Base-by-base conservation (phyloP, 2,329 filamentous ascomycete species). In the Fonsecaea erecta region DNA sequence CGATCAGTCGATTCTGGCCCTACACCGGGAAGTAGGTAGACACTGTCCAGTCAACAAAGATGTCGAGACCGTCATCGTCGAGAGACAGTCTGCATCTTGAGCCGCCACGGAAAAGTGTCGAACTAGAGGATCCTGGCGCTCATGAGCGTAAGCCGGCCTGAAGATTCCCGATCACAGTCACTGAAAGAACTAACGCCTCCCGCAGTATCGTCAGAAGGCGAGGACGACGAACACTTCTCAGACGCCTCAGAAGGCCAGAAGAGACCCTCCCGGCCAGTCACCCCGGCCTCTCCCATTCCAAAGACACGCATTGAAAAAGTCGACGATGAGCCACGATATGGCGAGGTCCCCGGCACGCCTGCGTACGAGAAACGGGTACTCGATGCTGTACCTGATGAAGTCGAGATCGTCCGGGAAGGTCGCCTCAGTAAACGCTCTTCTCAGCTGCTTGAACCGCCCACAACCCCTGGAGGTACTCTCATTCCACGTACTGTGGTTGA, bases 211-310 rank as follows among this genome's bases (percentile, higher is more conserved):
- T 84, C 82, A 46, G 83, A 83, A 64, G 84, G 82, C 57, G 80
- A 86, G 55, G 87, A 89, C 66, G 87, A 89, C 66, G 87, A 89
- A 67, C 85, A 88, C 76, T 89, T 89, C 75, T 88, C 86, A 53
- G 87, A 89, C 73, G 87, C 87, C 63, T 85, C 82, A 51, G 87
- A 89, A 79, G 86, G 85, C 71, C 76, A 77, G 52, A 67, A 71
- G 34, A 70, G 68, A 40, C 65, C 40, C 68, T 74, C 75, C 71
- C 72, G 69, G 73, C 72, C 75, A 63, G 69, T 71, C 67, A 76
- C 75, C 68, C 74, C 72, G 68, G 76, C 77, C 53, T 86, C 85
- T 9, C 83, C 85, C 59, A 82, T 88, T 62, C 86, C 86, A 28
- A 81, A 82, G 58, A 88, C 86, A n/a, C 80, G 86, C 68, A 85